Percentiles rank a stretch among this genome's conserved stretches.
phyloP scores from a whole-genome alignment of 352 stramenopile genomes.

The Phytopythium delawarense region DNA sequence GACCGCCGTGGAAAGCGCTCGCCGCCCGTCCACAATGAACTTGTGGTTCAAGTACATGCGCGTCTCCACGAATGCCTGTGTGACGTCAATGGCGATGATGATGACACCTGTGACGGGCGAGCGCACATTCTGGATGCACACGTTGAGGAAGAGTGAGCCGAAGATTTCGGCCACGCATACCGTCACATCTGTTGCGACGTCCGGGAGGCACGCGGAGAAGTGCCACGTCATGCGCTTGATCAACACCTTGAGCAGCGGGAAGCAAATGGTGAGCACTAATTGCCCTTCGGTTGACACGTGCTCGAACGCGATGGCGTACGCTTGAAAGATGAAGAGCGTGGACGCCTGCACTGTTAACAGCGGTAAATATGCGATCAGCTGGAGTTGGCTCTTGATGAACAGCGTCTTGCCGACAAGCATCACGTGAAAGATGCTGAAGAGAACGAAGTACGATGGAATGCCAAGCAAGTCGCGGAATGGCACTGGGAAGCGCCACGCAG shows the following conservation, averaged over 20 bases:
- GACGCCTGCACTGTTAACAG: constrained; percentile 11
- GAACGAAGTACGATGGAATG: neutral
- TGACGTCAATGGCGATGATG: constrained; percentile 13
- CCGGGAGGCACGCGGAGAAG: constrained; percentile 12
- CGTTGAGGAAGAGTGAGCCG: constrained; percentile 24
- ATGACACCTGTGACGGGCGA: constrained; percentile 8
- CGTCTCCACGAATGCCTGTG: constrained; percentile 12
- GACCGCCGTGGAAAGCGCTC: constrained; percentile 19
- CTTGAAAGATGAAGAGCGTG: constrained; percentile 18
- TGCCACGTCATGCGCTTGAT: constrained; percentile 19
- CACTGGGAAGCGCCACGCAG: constrained; percentile 15
- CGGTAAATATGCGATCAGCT: constrained; percentile 12
- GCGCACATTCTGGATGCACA: constrained; percentile 19
- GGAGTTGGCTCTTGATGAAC: constrained; percentile 2
- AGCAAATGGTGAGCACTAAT: constrained; percentile 11
- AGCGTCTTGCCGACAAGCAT: constrained; percentile 8
- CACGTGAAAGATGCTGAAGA: constrained; percentile 11
- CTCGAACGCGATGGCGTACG: constrained; percentile 14
- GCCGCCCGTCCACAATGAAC: constrained; percentile 21
- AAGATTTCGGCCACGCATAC: constrained; percentile 25
- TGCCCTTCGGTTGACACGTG: constrained; percentile 4
- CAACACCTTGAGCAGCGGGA: constrained; percentile 11
- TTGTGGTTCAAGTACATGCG: constrained; percentile 21
- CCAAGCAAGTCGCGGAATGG: constrained; percentile 17
- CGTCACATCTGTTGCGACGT: constrained; percentile 22